These are phyloP conservation scores for Esteya vermicola DNA, from an alignment of 2,329 filamentous ascomycete species.

Conservation along the genomic window DNA sequence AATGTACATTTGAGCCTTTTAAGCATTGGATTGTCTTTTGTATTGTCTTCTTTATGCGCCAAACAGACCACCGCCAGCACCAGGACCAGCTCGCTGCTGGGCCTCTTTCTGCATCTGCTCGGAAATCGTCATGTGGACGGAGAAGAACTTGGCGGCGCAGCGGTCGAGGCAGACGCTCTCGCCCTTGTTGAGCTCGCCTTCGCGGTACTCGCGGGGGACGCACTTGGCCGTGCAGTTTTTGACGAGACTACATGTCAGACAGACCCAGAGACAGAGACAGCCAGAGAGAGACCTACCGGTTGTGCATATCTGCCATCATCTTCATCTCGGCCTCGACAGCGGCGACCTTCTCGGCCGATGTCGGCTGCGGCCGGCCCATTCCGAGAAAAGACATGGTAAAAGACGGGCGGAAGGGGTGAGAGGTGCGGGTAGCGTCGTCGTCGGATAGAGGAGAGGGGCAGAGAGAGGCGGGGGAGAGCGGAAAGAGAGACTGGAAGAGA, in stretches of 20 bases:
- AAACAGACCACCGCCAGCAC: constrained; percentile 32
- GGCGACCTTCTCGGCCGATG: constrained; percentile 93
- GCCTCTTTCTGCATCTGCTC: constrained; percentile 92
- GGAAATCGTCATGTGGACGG: constrained; percentile 93
- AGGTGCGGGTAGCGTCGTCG: not conserved
- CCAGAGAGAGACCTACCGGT: constrained; percentile 50
- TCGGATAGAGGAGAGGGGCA: not conserved
- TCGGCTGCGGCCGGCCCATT: constrained; percentile 58
- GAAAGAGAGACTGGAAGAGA: no score
- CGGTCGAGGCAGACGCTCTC: constrained; percentile 97
- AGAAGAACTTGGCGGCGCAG: constrained; percentile 96
- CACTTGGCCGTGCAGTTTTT: constrained; percentile 90
- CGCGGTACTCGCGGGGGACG: constrained; percentile 82
- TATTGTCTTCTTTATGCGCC: constrained; percentile 6
- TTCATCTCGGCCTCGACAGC: constrained; percentile 95
- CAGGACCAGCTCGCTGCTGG: constrained; percentile 45
- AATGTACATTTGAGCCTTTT: no score
- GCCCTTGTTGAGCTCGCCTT: constrained; percentile 95
- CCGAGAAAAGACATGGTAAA: constrained; percentile 17
- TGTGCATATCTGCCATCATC: constrained; percentile 91
- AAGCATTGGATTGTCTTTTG: no score
- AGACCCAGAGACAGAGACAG: not conserved
- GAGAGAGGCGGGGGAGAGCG: not conserved
- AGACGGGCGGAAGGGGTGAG: not conserved
- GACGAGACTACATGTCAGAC: constrained; percentile 48